These are phyloP conservation scores for Cryptococcus jaspeensis DNA, from an alignment of 1,284 basidiomycete genomes.

Conservation along the genomic window DNA sequence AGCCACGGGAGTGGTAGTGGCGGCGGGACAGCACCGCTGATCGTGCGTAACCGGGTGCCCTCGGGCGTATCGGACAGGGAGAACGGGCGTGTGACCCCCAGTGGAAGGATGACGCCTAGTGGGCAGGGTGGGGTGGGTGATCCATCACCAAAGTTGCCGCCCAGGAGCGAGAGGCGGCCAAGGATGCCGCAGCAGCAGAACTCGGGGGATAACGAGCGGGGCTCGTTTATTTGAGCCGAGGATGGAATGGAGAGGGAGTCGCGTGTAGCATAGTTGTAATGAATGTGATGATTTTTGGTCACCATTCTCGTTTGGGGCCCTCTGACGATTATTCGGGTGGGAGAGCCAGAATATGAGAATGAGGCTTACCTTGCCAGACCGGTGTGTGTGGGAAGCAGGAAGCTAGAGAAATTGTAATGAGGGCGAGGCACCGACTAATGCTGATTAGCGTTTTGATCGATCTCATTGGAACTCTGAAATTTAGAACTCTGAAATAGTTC, in stretches of 20 bases:
- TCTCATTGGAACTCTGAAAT: no score
- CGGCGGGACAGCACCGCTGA: no score
- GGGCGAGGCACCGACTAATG: no score
- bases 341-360: background rate
- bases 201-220: no score
- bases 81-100: background rate
- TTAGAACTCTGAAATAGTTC: no score
- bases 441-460: no score
- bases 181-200: background rate
- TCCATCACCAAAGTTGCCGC: background rate
- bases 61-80: no score
- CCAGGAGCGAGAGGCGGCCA: background rate
- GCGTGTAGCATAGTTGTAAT: background rate
- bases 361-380: no score
- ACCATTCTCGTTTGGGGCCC: background rate
- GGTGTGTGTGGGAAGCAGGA: no score
- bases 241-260: background rate
- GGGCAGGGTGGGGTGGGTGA: background rate
- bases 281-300: background rate
- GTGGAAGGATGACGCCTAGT: background rate
- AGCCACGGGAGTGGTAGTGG: background rate
- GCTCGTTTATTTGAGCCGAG: no score
- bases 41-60: no score
- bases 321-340: background rate
- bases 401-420: no score